Base-by-base conservation (phyloP, 805 yeast species). In the Danielia reshetovae region DNA sequence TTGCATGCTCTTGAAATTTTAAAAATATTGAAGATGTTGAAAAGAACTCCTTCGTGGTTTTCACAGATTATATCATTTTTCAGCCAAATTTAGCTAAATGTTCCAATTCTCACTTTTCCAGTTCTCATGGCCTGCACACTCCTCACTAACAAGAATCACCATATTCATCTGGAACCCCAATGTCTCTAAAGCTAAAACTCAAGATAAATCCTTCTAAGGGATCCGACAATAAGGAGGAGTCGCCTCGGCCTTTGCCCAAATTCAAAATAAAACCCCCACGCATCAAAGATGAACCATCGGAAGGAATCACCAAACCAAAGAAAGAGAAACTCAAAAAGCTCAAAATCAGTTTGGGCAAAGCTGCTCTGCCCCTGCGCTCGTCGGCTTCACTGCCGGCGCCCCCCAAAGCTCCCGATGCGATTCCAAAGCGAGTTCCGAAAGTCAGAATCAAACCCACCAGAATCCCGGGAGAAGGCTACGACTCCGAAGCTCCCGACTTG, bases 381-480 rank as follows among this genome's bases (percentile, higher is more conserved):
- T 30, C 18, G 13, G 18, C 25, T 5, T 10, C 29, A 10, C 19
- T 30, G n/a, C 29, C 39, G 2, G 22, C 39, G 11, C 18, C 48
- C 1, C 13, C 36, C 4, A 18, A 36, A 3, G 19, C 32, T 9
- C 11, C 40, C 1, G 41, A 39, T 31, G 39, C 41, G 11, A 19
- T 35, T 10, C 37, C 43, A 5, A 44, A 39, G 24, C 36, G 31
- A 9, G 59, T 68, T 3, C 77, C 79, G 3, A 62, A 70, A 21
- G 72, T 75, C 18, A 57, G 77, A 42, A 67, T 76, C 24, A 76
- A 74, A 42, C 80, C 80, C 1, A 70, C 76, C 0, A 68, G 95
- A 48, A 70, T 81, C 3, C 93, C 95, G 0, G 96, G 96, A 4
- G 96, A 90, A 49, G 97, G 97, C 1, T 90, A 90, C 58, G 98